phyloP scores from a whole-genome alignment of 1,284 basidiomycete genomes.

The Rhodotorula sp. region DNA sequence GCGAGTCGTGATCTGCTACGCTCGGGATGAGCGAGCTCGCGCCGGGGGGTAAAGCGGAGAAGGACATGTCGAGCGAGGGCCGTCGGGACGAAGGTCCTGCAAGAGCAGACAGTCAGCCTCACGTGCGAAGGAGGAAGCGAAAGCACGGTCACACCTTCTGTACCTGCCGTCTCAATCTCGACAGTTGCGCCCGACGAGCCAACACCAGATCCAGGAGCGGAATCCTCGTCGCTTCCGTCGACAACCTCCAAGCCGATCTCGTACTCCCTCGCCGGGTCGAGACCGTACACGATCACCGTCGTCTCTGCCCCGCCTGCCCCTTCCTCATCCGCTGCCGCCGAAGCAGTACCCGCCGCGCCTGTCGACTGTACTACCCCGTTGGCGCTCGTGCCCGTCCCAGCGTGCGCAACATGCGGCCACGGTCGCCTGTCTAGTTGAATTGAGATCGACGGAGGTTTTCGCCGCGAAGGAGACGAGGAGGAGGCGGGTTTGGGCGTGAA shows the following conservation, averaged over 20 bases:
- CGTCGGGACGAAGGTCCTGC: not conserved
- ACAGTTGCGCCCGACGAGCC: not conserved
- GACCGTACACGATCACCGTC: slow-evolving; percentile 40
- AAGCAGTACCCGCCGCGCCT: not conserved
- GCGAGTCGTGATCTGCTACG: not conserved
- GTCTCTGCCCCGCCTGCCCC: slow-evolving; percentile 17
- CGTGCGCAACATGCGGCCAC: slow-evolving; percentile 41
- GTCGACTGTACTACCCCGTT: not conserved
- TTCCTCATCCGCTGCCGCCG: too few relatives aligned
- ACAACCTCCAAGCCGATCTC: slow-evolving; percentile 38
- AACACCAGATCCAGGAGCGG: not conserved
- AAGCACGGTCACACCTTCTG: slow-evolving; percentile 14
- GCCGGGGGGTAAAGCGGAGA: too few relatives aligned
- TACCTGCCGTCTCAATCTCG: slow-evolving; percentile 16
- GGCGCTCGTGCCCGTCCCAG: slow-evolving; percentile 6
- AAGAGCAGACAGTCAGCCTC: too few relatives aligned
- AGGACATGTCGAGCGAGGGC: not conserved
- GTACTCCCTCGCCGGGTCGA: slow-evolving; percentile 35
- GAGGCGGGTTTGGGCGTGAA: slow-evolving; percentile 5
- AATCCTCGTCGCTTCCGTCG: slow-evolving; percentile 4
- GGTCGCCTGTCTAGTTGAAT: slow-evolving; percentile 36
- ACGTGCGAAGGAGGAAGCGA: not conserved
- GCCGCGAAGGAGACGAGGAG: not conserved
- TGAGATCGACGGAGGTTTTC: slow-evolving; percentile 31
- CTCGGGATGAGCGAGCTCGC: not conserved